These are phyloP conservation scores for Cyclocybe aegerita DNA, from an alignment of 768 basidiomycete genomes.

Conservation along the genomic window DNA sequence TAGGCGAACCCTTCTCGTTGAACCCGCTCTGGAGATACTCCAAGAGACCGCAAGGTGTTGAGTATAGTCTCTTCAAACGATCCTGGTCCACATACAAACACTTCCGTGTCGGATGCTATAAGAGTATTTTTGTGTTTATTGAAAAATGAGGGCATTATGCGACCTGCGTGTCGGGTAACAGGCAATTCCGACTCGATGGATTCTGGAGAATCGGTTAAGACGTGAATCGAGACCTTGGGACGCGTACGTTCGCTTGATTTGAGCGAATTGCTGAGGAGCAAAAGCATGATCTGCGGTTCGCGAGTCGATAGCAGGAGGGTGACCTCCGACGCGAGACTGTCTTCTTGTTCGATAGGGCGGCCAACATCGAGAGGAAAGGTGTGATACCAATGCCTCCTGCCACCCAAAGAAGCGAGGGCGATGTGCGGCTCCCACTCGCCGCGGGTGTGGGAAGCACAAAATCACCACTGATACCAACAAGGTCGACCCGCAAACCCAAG, in stretches of 20 bases:
- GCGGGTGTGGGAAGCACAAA: constrained; percentile 34
- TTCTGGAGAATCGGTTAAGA: constrained; percentile 33
- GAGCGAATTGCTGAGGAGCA: constrained; percentile 35
- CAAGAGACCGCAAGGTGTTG: constrained; percentile 30
- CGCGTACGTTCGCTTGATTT: constrained; percentile 4
- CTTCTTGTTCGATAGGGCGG: constrained; percentile 15
- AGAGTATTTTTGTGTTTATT: constrained; percentile 18
- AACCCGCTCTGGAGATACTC: constrained; percentile 31
- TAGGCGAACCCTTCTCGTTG: constrained; percentile 37
- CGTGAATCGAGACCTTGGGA: constrained; percentile 32
- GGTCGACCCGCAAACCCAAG: constrained; percentile 39
- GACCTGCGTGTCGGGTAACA: constrained; percentile 8
- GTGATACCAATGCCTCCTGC: constrained; percentile 68
- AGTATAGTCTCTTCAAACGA: constrained; percentile 41
- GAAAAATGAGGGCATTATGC: constrained; percentile 20
- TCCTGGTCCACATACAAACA: constrained; percentile 52
- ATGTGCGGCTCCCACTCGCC: background rate
- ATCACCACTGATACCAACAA: constrained; percentile 54
- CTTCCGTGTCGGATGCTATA: constrained; percentile 16
- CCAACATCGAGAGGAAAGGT: constrained; percentile 58
- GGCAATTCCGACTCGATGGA: background rate
- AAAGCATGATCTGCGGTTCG: constrained; percentile 51
- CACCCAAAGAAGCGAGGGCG: constrained; percentile 46
- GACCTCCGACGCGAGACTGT: constrained; percentile 32
- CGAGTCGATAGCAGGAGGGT: constrained; percentile 48